Evolutionary conservation across 768 basidiomycete genomes (phyloP).

Genomic region (Trametes meyenii): DNA sequence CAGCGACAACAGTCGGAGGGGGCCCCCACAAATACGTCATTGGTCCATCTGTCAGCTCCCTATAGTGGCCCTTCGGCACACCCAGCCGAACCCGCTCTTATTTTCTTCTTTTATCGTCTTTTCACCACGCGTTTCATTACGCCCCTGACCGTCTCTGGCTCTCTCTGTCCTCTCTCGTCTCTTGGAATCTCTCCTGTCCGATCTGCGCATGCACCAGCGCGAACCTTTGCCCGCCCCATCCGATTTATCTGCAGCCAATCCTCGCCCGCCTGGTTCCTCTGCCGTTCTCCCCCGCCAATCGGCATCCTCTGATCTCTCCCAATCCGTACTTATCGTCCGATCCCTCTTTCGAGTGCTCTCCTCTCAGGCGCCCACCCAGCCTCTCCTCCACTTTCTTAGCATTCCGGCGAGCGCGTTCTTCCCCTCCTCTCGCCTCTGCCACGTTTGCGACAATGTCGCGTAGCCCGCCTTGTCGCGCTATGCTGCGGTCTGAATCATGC

Average conservation of each 20-base stretch:
- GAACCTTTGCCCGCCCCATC: constrained; percentile 13
- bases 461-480: not conserved
- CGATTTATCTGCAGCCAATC: constrained; percentile 16
- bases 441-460: not conserved
- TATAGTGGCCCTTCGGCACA: not conserved
- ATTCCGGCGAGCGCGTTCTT: not conserved
- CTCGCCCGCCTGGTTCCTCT: not conserved
- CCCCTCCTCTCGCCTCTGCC: not conserved
- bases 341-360: constrained; percentile 1
- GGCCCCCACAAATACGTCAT: constrained; percentile 8
- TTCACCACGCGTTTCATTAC: not conserved
- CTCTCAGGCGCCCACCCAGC: constrained; percentile 7
- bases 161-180: not conserved
- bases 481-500: constrained; percentile 6
- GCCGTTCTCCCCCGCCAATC: constrained; percentile 14
- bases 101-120: not conserved
- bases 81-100: constrained; percentile 1
- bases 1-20: not conserved
- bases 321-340: constrained; percentile 14
- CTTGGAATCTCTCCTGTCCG: too few species aligned
- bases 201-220: constrained; percentile 13
- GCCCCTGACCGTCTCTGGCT: not conserved
- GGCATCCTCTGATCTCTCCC: constrained; percentile 15
- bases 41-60: constrained; percentile 1
- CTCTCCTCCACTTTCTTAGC: constrained; percentile 1